Base-by-base conservation (phyloP, 129 eudicot species). In the Flaveria bidentis region DNA sequence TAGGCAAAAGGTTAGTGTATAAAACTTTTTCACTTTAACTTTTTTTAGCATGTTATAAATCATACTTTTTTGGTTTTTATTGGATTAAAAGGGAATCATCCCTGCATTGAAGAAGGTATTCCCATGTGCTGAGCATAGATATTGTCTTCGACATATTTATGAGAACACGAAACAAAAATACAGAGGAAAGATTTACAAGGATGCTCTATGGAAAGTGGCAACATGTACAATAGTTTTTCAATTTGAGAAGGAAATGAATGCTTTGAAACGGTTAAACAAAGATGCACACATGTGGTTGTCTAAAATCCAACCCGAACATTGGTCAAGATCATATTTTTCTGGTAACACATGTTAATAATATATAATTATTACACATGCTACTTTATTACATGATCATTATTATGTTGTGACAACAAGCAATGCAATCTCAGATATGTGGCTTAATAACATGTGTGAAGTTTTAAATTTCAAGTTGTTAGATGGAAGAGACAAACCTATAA, bases 371-470 rank as follows among this genome's bases (percentile, higher is more conserved):
- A 39, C 60, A 58, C 56, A 74, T 7, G 1, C 14, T 7, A 23
- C 25, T 23, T 23, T 23, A 23, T 23, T 23, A 23, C 25, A 23
- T 23, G 25, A 23, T 23, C 25, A 23, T 23, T 23, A 23, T 5
- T 74, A 0, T 74, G 69, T 13, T 26, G 1, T 57, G 3, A 9
- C 22, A 16, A 30, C 15, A 33, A 13, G 70, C 1, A 36, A 23
- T 23, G 25, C 23, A 14, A 1, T 1, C 0, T 30, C 14, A 0
- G 23, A 65, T 30, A 5, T 65, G 1, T 6, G 16, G 14, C 23
- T 65, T 0, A 65, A 65, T 15, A 65, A 65, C 6, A 36, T 65
- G 70, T 65, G 70, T 65, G 13, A 65, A 16, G 70, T 65, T 33
- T 2, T 65, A 1, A 64, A 65, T 39, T 1, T 6, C 1, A 16